Evolutionary conservation across 257 asterid genomes (phyloP).

Genomic region (Jacaranda copaia): DNA sequence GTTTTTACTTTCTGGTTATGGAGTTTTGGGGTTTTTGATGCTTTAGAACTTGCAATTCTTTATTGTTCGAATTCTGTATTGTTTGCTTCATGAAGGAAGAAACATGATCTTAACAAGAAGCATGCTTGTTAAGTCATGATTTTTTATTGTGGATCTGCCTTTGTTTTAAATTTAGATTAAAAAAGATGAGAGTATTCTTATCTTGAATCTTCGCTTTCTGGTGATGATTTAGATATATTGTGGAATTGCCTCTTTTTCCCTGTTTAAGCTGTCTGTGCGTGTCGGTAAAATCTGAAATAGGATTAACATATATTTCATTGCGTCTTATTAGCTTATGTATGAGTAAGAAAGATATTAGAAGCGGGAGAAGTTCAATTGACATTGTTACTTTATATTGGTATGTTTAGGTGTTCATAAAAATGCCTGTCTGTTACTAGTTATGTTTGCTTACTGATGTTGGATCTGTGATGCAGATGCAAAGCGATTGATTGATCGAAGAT

Average conservation of each 20-base stretch:
- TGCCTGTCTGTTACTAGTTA: neutral
- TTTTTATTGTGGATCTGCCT: neutral
- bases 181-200: neutral
- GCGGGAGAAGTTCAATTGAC: neutral
- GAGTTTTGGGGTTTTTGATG: neutral
- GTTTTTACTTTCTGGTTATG: neutral
- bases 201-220: neutral
- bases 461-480: slow-evolving; percentile 33
- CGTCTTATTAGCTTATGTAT: neutral
- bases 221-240: neutral
- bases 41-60: neutral
- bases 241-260: neutral
- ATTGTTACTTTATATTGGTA: too few relatives aligned
- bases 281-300: neutral
- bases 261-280: neutral
- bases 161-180: neutral
- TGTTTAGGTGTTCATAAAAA: neutral
- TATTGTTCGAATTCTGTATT: too few relatives aligned
- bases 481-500: slow-evolving; percentile 38
- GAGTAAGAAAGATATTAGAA: neutral
- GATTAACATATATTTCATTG: too few relatives aligned
- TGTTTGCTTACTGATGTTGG: neutral
- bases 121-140: neutral
- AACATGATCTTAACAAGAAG: neutral
- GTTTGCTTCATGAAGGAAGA: too few relatives aligned